Evolutionary conservation across 2,329 filamentous ascomycete species (phyloP).

Genomic region (Albifimbria verrucaria): DNA sequence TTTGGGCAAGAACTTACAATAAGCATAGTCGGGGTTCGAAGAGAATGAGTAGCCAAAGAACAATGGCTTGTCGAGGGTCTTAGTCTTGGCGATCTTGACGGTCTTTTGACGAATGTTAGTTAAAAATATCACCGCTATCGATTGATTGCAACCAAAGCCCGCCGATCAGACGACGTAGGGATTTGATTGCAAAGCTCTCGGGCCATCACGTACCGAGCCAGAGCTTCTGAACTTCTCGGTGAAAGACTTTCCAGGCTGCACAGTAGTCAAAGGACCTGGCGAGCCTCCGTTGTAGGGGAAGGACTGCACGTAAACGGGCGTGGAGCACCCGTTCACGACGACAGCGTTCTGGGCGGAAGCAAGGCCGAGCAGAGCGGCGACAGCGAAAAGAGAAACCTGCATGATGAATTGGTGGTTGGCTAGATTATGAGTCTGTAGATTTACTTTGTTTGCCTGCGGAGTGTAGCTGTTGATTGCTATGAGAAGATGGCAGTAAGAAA

Average conservation of each 20-base stretch:
- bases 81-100: constrained; percentile 37
- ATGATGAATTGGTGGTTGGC: too few species aligned
- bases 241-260: constrained; percentile 30
- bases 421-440: too few species aligned
- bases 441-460: too few species aligned
- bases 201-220: constrained; percentile 30
- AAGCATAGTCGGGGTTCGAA: constrained; percentile 31
- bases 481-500: too few species aligned
- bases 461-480: too few species aligned
- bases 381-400: constrained; percentile 22
- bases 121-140: neutral
- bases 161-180: too few species aligned
- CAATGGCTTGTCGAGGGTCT: constrained; percentile 31
- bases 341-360: constrained; percentile 31
- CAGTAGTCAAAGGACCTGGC: constrained; percentile 27
- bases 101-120: constrained; percentile 23
- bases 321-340: constrained; percentile 32
- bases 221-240: constrained; percentile 28
- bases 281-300: constrained; percentile 28
- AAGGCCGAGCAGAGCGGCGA: constrained; percentile 29
- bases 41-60: constrained; percentile 41
- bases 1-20: constrained; percentile 28
- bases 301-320: constrained; percentile 34
- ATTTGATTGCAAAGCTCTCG: neutral
- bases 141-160: neutral